phyloP scores from a whole-genome alignment of 2,329 filamentous ascomycete species.

The Tolypocladium paradoxum region DNA sequence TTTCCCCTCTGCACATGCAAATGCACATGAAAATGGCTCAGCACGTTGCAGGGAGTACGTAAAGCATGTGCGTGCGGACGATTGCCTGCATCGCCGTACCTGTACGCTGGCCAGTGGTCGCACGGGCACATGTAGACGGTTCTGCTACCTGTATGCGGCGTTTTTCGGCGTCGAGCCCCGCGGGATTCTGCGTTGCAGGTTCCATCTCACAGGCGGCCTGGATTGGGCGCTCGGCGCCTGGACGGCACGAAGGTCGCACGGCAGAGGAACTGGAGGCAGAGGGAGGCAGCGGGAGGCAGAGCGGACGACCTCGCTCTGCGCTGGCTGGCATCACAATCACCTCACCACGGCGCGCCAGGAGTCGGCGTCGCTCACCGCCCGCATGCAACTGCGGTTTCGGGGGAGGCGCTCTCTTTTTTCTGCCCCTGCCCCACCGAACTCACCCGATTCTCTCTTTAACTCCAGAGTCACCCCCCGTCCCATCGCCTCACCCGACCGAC shows the following conservation, averaged over 20 bases:
- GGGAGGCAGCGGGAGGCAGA: too few relatives aligned
- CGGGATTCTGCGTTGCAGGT: neutral
- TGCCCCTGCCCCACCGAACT: constrained; percentile 7
- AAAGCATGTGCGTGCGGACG: neutral
- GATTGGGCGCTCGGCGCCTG: neutral
- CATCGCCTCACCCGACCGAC: neutral
- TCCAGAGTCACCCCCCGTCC: neutral
- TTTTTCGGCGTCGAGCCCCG: neutral
- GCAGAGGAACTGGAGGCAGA: neutral
- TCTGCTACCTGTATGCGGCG: neutral
- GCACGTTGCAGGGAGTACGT: neutral
- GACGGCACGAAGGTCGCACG: neutral
- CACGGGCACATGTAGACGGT: neutral
- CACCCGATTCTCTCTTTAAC: neutral
- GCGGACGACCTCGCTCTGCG: too few relatives aligned
- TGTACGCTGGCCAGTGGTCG: neutral
- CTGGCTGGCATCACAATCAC: too few relatives aligned
- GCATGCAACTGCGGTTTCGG: constrained; percentile 2
- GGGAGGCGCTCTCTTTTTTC: constrained; percentile 5
- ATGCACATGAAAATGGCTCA: neutral
- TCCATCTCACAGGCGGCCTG: neutral
- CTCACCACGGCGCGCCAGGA: too few relatives aligned
- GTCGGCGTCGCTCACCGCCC: neutral
- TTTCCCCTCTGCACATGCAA: neutral
- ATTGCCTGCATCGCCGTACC: neutral